Base-by-base conservation (phyloP, 495 filamentous ascomycete genomes). In the Podospora sp. region DNA sequence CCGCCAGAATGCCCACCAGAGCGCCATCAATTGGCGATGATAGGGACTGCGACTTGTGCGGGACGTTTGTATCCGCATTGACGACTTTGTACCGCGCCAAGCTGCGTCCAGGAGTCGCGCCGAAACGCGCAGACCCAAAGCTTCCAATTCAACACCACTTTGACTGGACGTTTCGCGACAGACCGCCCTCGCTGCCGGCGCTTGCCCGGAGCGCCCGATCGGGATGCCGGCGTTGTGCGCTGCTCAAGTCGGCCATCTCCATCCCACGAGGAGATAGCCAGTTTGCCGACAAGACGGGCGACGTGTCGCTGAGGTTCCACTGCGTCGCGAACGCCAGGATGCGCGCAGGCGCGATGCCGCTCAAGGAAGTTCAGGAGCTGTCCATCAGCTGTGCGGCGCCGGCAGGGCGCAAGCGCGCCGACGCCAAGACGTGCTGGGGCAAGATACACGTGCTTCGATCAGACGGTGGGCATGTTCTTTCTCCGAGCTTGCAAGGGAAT, bases 41-140 rank as follows among this genome's bases (percentile, higher is more conserved):
- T 11, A 21, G 22, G 20, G 52, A 22, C 7, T 55, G 52, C 20
- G 52, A 9, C 12, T 7, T 55, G 9, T 55, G 52, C 22, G 52
- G 52, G 52, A 55, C 52, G 7, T 55, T 55, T 55, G 52, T 55
- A 7, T 9, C 52, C 52, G 52, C 52, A 55, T 21, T 55, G 20
- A 55, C 12, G 20, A 55, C 11, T 7, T 7, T 55, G 11, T 55
- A 55, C 52, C 12, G 11, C 52, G 22, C 8, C 8, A 55, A 9
- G 20, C 9, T 55, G 7, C 52, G 52, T 7, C 20, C 52, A 11
- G 52, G 52, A 55, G 22, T 55, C 52, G 11, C 52, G 20, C 52
- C 52, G 52, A 55, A 55, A 21, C 52, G 52, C 9, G 8, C 20
- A 14, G 52, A 55, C 20, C 11, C 52, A 11, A 55, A 55, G 52